Conservation (phyloP, 306 rosid genomes). For the Vicia faba region DNA sequence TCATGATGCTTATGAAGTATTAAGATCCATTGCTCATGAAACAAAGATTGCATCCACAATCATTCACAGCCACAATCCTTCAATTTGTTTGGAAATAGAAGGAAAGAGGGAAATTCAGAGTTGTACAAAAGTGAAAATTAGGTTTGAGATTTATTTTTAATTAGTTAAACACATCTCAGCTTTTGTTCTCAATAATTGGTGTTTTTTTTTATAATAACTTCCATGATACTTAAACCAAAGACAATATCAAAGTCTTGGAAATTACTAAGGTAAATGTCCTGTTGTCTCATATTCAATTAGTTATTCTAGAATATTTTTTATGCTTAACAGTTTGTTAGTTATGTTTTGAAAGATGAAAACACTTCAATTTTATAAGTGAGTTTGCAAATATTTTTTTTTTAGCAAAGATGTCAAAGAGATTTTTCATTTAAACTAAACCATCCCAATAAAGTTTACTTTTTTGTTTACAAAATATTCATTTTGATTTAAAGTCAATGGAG, state of each 20-base stretch:
- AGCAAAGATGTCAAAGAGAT: too few relatives aligned
- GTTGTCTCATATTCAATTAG: not conserved
- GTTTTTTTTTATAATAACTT: not conserved
- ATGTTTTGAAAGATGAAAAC: too few relatives aligned
- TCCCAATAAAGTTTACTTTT: too few relatives aligned
- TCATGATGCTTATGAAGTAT: not conserved
- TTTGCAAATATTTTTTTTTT: too few relatives aligned
- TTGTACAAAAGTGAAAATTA: constrained; percentile 1
- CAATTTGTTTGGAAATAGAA: not conserved
- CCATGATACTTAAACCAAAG: not conserved
- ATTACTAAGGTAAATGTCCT: not conserved
- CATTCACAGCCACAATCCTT: not conserved
- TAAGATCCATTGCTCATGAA: not conserved
- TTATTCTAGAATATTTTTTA: too few relatives aligned
- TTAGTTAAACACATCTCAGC: not conserved
- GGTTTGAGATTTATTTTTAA: not conserved
- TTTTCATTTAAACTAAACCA: too few relatives aligned
- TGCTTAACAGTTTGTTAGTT: too few relatives aligned
- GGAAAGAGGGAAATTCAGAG: not conserved
- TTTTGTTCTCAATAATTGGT: not conserved
- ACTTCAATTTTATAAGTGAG: too few relatives aligned
- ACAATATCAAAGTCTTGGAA: not conserved
- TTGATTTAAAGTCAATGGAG: too few relatives aligned
- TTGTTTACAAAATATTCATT: too few relatives aligned
- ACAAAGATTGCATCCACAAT: constrained; percentile 16